Evolutionary conservation across 23 red algal genomes (phyloP).

Genomic region (Gracilaria domingensis): DNA sequence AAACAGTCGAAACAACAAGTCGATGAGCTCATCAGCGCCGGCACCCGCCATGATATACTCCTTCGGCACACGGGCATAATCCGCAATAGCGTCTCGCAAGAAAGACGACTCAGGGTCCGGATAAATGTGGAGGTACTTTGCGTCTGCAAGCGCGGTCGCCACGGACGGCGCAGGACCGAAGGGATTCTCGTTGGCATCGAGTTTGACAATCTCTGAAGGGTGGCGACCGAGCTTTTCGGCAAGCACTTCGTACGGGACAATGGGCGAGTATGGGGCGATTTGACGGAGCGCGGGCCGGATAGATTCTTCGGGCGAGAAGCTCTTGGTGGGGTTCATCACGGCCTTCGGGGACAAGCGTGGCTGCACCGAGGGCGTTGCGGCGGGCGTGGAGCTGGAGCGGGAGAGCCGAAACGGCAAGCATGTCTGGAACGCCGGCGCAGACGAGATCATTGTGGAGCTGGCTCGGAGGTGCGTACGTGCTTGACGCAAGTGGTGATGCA

Average conservation of each 20-base stretch:
- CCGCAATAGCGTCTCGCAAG: slow-evolving; percentile 81
- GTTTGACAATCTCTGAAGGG: slow-evolving; percentile 90
- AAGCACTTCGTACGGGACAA: slow-evolving; percentile 94
- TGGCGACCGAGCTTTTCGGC: slow-evolving; percentile 71
- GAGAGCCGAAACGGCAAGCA: not conserved
- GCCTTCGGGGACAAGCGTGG: not conserved
- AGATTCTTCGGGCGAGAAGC: slow-evolving; percentile 20
- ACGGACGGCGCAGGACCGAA: slow-evolving; percentile 89
- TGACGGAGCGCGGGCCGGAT: slow-evolving; percentile 75
- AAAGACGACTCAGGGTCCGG: slow-evolving; percentile 87
- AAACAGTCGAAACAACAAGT: slow-evolving; percentile 93
- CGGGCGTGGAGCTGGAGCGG: not conserved
- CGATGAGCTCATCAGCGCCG: slow-evolving; percentile 98
- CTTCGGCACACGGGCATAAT: slow-evolving; percentile 70
- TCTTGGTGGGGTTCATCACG: not conserved
- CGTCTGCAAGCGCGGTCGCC: slow-evolving; percentile 57
- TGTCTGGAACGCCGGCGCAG: not conserved
- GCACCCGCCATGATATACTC: slow-evolving; percentile 89
- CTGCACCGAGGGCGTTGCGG: not conserved
- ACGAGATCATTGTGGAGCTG: not conserved
- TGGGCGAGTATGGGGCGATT: slow-evolving; percentile 92
- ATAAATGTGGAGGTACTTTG: slow-evolving; percentile 94
- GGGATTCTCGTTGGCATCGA: slow-evolving; percentile 99
- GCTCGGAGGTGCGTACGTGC: too few relatives aligned
- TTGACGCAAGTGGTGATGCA: too few relatives aligned